phyloP scores from a whole-genome alignment of 768 basidiomycete genomes.

The Tulasnella sp. region DNA sequence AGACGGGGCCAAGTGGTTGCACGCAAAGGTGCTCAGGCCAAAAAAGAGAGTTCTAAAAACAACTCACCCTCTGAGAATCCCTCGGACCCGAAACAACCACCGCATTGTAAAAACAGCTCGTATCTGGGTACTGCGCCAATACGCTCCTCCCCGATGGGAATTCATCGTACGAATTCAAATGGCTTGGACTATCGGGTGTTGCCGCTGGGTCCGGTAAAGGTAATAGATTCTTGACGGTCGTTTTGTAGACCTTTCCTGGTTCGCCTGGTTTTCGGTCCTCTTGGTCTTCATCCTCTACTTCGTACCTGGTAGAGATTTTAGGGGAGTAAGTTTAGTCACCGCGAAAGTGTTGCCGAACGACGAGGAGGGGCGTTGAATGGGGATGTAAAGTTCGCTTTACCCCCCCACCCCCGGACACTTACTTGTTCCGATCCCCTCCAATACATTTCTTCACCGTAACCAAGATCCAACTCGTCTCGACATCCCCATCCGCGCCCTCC shows the following conservation, averaged over 20 bases:
- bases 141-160: slow-evolving; percentile 66
- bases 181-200: slow-evolving; percentile 48
- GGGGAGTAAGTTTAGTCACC: not conserved
- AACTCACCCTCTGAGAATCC: slow-evolving; percentile 39
- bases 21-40: not conserved
- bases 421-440: slow-evolving; percentile 65
- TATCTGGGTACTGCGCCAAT: slow-evolving; percentile 85
- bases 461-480: slow-evolving; percentile 61
- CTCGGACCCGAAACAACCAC: slow-evolving; percentile 66
- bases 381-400: no score
- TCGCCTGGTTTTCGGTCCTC: slow-evolving; percentile 68
- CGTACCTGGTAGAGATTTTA: slow-evolving; percentile 47
- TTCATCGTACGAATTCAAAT: slow-evolving; percentile 61
- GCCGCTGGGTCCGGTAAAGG: slow-evolving; percentile 71
- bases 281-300: slow-evolving; percentile 79
- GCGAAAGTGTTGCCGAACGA: not conserved
- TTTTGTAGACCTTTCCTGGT: slow-evolving; percentile 35
- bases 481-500: slow-evolving; percentile 41
- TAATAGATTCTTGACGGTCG: slow-evolving; percentile 62
- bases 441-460: slow-evolving; percentile 66
- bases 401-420: no score
- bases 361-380: not conserved
- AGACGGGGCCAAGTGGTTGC: no score
- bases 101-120: slow-evolving; percentile 84
- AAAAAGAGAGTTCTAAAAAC: not conserved